Base-by-base conservation (phyloP, 2,329 filamentous ascomycete genomes). In the Seiridium cupressi region DNA sequence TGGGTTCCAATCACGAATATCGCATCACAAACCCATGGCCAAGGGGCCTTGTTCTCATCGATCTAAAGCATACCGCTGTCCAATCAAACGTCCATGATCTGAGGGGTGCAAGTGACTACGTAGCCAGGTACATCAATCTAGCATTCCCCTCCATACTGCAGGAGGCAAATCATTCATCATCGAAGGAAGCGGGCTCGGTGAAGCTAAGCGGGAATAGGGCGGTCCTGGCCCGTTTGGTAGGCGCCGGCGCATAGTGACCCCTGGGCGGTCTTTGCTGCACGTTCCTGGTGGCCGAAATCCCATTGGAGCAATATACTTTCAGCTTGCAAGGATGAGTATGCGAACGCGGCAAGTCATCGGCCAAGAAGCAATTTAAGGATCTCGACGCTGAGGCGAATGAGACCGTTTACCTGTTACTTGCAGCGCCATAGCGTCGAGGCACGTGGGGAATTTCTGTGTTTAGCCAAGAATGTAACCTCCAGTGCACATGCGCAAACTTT, bases 391-490 rank as follows among this genome's bases (percentile, higher is more conserved):
- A 49, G 46, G n/a, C 3, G 13, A 53, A 53, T 36, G 10, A 3
- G 11, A 32, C 26, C 10, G 9, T 26, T 9, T 4, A 49, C 11
- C 13, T 44, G 42, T 18, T 26, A 49, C 26, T 1, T 9, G 46
- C 10, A 31, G 31, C 13, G 46, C 5, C n/a, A 9, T 9, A 49
- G n/a, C 10, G n/a, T 26, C 26, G 4, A 13, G 32, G 35, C 49
- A 53, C 49, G 49, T 53, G 49, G 26, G 31, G 53, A 42, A 31
- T 55, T 55, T 13, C 53, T 55, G 53, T 40, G 8, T 44, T 55
- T 7, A 55, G 53, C 36, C 53, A 36, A 31, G 38, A 42, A 10
- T n/a, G 26, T 31, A 53, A 48, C 46, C 6, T 48, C 26, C 8
- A 31, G 46, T 7, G 46, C 46, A 48, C 8, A 9, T 48, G 46